phyloP scores from a whole-genome alignment of 768 basidiomycete species.

The Tylopilus sp. region DNA sequence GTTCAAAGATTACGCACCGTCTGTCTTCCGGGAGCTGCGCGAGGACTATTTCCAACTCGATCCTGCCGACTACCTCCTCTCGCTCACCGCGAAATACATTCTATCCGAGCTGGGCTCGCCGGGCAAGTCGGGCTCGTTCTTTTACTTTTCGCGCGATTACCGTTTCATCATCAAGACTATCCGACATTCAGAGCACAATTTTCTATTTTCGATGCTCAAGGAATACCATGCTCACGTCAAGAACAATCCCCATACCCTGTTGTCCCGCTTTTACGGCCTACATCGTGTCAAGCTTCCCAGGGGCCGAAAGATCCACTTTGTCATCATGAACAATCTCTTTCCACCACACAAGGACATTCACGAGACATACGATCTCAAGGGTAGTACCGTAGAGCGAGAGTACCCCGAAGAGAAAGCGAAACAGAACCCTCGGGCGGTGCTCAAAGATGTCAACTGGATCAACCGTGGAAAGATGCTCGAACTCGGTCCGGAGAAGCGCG shows the following conservation, averaged over 20 bases:
- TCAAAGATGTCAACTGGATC: slow-evolving; percentile 98
- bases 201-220: slow-evolving; percentile 79
- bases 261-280: slow-evolving; percentile 94
- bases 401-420: slow-evolving; percentile 79
- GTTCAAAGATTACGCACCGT: slow-evolving; percentile 99
- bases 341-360: slow-evolving; percentile 96
- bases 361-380: slow-evolving; percentile 97
- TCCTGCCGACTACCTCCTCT: slow-evolving; percentile 95
- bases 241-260: slow-evolving; percentile 87
- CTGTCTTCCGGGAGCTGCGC: slow-evolving; percentile 93
- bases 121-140: slow-evolving; percentile 98
- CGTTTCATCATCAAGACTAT: slow-evolving; percentile 99
- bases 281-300: slow-evolving; percentile 95
- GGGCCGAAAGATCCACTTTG: slow-evolving; percentile 96
- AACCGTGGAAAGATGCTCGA: slow-evolving; percentile 72
- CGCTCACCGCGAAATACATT: slow-evolving; percentile 96
- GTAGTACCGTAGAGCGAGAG: slow-evolving; percentile 84
- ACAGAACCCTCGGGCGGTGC: slow-evolving; percentile 80
- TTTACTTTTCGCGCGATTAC: slow-evolving; percentile 98
- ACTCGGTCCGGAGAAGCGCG: slow-evolving; percentile 94
- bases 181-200: slow-evolving; percentile 90
- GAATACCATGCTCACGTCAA: slow-evolving; percentile 84
- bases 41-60: slow-evolving; percentile 95
- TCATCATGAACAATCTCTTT: slow-evolving; percentile 99
- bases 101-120: slow-evolving; percentile 96